Percentiles rank a stretch among this genome's conserved stretches.
Evolutionary conservation across 2,329 filamentous ascomycete species (phyloP).

Genomic region (Fusarium papillatum): DNA sequence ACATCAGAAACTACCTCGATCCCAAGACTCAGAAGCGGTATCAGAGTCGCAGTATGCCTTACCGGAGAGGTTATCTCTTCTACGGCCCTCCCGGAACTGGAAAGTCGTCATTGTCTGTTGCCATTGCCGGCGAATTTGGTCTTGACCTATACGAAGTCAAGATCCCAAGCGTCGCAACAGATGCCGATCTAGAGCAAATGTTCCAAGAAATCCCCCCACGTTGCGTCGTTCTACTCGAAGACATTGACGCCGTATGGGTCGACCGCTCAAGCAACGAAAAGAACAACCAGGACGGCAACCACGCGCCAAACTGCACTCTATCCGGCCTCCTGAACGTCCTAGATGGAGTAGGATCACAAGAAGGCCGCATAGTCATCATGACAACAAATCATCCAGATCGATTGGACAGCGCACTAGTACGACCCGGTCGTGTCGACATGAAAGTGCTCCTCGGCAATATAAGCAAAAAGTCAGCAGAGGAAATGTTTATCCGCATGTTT

Average conservation of each 20-base stretch:
- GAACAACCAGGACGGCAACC: constrained; percentile 31
- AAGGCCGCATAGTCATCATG: constrained; percentile 81
- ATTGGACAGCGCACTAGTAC: constrained; percentile 73
- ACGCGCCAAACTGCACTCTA: constrained; percentile 59
- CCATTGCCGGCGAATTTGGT: constrained; percentile 64
- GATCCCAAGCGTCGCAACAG: constrained; percentile 62
- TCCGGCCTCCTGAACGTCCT: constrained; percentile 79
- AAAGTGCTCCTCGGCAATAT: constrained; percentile 70
- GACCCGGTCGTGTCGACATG: constrained; percentile 77
- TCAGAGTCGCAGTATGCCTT: constrained; percentile 63
- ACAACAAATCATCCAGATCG: constrained; percentile 77
- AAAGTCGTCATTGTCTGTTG: constrained; percentile 69
- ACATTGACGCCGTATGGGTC: constrained; percentile 61
- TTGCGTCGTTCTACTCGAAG: constrained; percentile 68
- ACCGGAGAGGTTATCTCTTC: constrained; percentile 70
- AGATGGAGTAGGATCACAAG: constrained; percentile 77
- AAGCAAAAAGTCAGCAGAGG: constrained; percentile 55
- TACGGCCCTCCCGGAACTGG: constrained; percentile 74
- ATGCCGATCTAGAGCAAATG: constrained; percentile 63
- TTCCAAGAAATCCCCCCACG: constrained; percentile 66
- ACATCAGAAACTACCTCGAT: constrained; percentile 66
- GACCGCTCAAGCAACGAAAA: constrained; percentile 40
- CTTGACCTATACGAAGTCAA: constrained; percentile 64
- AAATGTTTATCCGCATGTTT: constrained; percentile 64
- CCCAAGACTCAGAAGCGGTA: constrained; percentile 69